Evolutionary conservation across 768 basidiomycete genomes (phyloP), one percentile per base, ranked within the genome.

Genomic region (Pleurotus sapidus): DNA sequence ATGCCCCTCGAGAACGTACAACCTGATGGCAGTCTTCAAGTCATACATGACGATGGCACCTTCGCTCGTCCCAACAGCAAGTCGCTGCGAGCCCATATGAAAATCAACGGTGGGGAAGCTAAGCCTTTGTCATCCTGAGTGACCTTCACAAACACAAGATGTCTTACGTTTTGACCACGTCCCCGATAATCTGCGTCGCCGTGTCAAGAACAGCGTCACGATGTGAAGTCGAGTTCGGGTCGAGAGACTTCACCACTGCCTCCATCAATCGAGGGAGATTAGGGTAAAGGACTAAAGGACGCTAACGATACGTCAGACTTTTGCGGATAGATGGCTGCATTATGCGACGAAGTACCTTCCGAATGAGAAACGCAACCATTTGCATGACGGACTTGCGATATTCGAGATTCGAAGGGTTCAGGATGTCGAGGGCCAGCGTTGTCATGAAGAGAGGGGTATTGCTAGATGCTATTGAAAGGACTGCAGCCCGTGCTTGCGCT

Each of bases 11-110:
- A 99, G 84, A 0, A 99, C 91, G 65, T 98, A 99, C 12, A 98
- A 77, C 9, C 97, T 84, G 0, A 91, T 98, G 0, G 95, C 95
- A 0, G 95, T 94, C 72, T 98, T 97, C 53, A 98, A 80, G 67
- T 98, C 97, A 67, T 97, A 98, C 88, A 97, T 94, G 57, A 93
- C 81, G 53, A 95, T 86, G 0, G 95, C 94, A 0, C 96, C 97
- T 72, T 99, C 97, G 56, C 84, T 86, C 0, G 95, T 96, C 0
- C 97, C 97, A 0, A 98, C 94, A 0, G 91, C 93, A 3, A 98
- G 83, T 12, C 92, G 86, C 67, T 99, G 97, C 1, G 84, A 87
- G 2, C 80, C 74, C 74, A 86, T 87, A 64, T 98, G 91, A 68
- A 99, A 98, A 70, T 95, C 95, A n/a, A 98, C 85, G 0, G 88